phyloP scores from a whole-genome alignment of 768 basidiomycete genomes.

The Hypholoma sublateritium region DNA sequence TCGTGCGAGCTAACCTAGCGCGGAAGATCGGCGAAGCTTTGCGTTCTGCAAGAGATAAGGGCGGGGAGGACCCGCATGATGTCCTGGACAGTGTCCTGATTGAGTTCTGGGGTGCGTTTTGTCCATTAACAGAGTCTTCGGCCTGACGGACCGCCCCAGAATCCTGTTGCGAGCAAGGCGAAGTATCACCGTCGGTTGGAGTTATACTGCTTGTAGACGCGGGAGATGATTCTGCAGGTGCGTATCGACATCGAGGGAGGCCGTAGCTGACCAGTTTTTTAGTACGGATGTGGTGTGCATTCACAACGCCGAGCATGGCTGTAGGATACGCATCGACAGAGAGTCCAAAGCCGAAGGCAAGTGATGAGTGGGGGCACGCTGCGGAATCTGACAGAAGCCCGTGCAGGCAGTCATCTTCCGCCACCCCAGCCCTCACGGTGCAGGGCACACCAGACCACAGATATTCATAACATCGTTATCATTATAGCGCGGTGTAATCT shows the following conservation, averaged over 20 bases:
- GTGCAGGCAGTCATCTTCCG: slow-evolving; percentile 41
- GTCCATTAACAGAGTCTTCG: neutral
- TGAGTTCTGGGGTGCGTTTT: slow-evolving; percentile 49
- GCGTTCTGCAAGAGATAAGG: neutral
- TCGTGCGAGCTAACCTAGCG: slow-evolving; percentile 58
- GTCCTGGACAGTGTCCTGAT: slow-evolving; percentile 45
- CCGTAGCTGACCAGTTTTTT: neutral
- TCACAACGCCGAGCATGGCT: slow-evolving; percentile 83
- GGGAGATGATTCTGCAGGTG: slow-evolving; percentile 9
- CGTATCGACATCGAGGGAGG: neutral
- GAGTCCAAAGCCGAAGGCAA: slow-evolving; percentile 59
- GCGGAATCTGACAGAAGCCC: neutral
- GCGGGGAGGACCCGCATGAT: slow-evolving; percentile 50
- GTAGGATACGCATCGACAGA: slow-evolving; percentile 64
- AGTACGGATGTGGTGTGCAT: slow-evolving; percentile 82
- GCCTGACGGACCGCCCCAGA: slow-evolving; percentile 9
- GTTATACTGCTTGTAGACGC: slow-evolving; percentile 58
- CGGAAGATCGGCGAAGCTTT: slow-evolving; percentile 50
- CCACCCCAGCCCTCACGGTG: slow-evolving; percentile 27
- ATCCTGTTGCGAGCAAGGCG: slow-evolving; percentile 16
- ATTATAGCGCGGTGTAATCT: slow-evolving; percentile 17
- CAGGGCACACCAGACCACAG: slow-evolving; percentile 28
- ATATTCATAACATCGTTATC: slow-evolving; percentile 61
- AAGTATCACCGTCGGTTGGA: slow-evolving; percentile 50
- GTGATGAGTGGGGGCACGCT: neutral